Percentiles rank a stretch among this genome's conserved stretches.
phyloP scores from a whole-genome alignment of 352 stramenopile genomes.

The Globisporangium perplexum region DNA sequence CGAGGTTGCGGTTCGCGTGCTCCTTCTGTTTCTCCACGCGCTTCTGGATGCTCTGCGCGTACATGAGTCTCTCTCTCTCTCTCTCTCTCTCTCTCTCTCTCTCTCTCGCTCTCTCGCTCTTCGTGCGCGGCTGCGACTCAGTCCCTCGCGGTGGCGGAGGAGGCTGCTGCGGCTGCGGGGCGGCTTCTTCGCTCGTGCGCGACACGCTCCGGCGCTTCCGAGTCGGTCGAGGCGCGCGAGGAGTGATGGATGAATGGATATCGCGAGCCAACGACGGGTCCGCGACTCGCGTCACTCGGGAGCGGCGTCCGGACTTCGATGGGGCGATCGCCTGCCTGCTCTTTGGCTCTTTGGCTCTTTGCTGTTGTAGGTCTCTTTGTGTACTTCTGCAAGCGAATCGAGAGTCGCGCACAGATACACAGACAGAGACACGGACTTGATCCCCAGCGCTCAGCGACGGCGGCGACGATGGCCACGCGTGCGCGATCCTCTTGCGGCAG shows the following conservation, averaged over 20 bases:
- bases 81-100: neutral
- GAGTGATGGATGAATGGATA: neutral
- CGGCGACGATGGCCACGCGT: no score
- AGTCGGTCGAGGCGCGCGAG: no score
- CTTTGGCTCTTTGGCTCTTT: no score
- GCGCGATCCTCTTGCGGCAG: no score
- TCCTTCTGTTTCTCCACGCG: slow-evolving; percentile 51
- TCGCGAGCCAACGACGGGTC: slow-evolving; percentile 2
- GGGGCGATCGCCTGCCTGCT: neutral
- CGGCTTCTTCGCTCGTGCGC: neutral
- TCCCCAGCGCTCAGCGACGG: no score
- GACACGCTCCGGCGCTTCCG: neutral
- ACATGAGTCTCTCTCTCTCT: slow-evolving; percentile 4
- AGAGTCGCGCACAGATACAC: neutral
- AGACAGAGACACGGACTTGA: neutral
- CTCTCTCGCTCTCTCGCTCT: no score
- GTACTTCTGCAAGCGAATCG: neutral
- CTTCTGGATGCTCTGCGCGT: slow-evolving; percentile 31
- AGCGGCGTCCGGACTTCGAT: neutral
- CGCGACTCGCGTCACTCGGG: neutral
- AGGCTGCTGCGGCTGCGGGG: neutral
- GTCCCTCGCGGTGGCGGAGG: neutral
- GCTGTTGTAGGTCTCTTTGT: no score
- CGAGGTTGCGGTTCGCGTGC: slow-evolving; percentile 48
- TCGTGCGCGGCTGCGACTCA: neutral